Evolutionary conservation across 2,329 filamentous ascomycete species (phyloP).

Genomic region (Exophiala xenobiotica): DNA sequence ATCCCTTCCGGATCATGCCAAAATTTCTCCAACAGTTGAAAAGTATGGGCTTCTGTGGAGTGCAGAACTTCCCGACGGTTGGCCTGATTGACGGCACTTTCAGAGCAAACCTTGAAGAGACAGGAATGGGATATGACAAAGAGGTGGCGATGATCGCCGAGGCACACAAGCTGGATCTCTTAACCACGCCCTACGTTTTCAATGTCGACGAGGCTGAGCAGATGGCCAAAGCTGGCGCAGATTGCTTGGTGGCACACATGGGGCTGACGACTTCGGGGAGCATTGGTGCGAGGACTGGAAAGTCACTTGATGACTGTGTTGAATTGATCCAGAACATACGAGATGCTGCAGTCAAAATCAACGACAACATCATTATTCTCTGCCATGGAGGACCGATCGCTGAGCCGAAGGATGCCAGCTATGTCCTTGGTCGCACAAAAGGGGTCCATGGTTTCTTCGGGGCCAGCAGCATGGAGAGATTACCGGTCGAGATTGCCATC

Average conservation of each 20-base stretch:
- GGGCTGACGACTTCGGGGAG: conserved; percentile 64
- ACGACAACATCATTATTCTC: conserved; percentile 61
- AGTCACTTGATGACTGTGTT: conserved; percentile 65
- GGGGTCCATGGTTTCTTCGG: conserved; percentile 72
- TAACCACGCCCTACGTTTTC: conserved; percentile 72
- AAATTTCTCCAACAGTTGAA: conserved; percentile 61
- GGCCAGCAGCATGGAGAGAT: conserved; percentile 67
- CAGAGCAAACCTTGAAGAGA: conserved; percentile 67
- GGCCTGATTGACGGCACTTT: conserved; percentile 69
- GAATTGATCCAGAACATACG: conserved; percentile 61
- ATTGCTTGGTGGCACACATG: conserved; percentile 68
- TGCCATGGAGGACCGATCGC: conserved; percentile 71
- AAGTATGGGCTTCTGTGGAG: conserved; percentile 64
- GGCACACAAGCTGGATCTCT: conserved; percentile 59
- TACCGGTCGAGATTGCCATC: conserved; percentile 68
- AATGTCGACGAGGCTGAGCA: conserved; percentile 58
- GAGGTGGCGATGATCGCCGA: conserved; percentile 66
- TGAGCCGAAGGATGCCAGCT: conserved; percentile 61
- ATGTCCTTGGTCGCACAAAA: conserved; percentile 59
- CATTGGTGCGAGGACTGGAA: conserved; percentile 63
- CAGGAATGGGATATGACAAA: conserved; percentile 65
- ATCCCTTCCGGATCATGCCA: conserved; percentile 65
- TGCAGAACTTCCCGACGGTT: conserved; percentile 70
- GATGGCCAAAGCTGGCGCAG: conserved; percentile 66
- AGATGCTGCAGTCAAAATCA: conserved; percentile 58